Conservation (phyloP, 129 eudicot species). For the Heracleum sosnowskyi region DNA sequence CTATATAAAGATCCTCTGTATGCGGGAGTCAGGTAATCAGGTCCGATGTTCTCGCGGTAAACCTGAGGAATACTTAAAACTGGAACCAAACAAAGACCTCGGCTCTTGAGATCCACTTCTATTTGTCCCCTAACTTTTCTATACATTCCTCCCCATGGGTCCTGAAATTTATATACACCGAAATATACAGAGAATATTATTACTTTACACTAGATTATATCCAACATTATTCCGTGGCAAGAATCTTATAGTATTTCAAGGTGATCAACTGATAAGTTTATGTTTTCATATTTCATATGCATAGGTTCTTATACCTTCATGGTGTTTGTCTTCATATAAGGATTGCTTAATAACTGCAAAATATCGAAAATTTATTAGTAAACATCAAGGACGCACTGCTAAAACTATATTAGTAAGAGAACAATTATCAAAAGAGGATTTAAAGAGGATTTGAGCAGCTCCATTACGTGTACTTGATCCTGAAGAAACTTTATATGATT, state of each 20-base stretch:
- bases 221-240: not conserved
- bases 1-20: slow-evolving; percentile 58
- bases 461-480: slow-evolving; percentile 51
- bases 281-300: not conserved
- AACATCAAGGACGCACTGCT: not conserved
- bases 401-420: not conserved
- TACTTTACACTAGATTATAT: not conserved
- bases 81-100: slow-evolving; percentile 56
- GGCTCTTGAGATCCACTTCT: slow-evolving; percentile 35
- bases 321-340: slow-evolving; percentile 45
- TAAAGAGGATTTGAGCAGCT: not conserved
- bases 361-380: not conserved
- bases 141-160: slow-evolving; percentile 44
- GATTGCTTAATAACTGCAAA: slow-evolving; percentile 34
- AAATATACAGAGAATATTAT: not conserved
- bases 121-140: slow-evolving; percentile 36
- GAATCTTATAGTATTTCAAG: slow-evolving; percentile 1
- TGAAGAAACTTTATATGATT: slow-evolving; percentile 47
- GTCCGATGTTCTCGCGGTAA: slow-evolving; percentile 41
- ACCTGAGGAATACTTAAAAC: slow-evolving; percentile 51
- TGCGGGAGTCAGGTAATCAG: slow-evolving; percentile 49
- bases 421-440: not conserved
- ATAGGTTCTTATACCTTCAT: not conserved
- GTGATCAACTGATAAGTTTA: not conserved
- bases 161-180: slow-evolving; percentile 20